Percentiles rank a stretch among this genome's conserved stretches.
Conservation (phyloP, 2,329 filamentous ascomycete species). For the Chaetomium olivaceum region DNA sequence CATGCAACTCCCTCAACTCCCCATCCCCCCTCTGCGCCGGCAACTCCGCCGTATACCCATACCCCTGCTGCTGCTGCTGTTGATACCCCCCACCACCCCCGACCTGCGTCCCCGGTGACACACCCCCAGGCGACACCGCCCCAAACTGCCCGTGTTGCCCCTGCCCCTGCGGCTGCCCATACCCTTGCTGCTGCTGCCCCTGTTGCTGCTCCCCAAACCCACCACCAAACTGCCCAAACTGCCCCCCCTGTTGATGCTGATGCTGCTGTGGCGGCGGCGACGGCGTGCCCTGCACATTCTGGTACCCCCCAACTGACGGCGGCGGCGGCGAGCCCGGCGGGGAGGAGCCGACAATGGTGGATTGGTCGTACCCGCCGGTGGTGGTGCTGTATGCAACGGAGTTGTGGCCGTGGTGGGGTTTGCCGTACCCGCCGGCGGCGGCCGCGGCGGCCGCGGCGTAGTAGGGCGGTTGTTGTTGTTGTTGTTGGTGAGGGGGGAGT, state of each 20-base stretch:
- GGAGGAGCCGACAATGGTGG: background rate
- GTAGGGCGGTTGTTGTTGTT: constrained; percentile 13
- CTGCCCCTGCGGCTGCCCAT: background rate
- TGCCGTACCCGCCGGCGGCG: constrained; percentile 11
- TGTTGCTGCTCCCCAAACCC: constrained; percentile 9
- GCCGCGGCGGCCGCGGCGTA: constrained; percentile 8
- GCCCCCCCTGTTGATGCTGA: constrained; percentile 9
- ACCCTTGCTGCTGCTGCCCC: constrained; percentile 10
- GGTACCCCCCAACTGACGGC: constrained; percentile 2
- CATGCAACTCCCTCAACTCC: constrained; percentile 38
- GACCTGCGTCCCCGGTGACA: background rate
- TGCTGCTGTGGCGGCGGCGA: constrained; percentile 6
- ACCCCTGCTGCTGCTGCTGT: constrained; percentile 2
- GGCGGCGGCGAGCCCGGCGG: constrained; percentile 18
- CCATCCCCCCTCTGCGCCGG: constrained; percentile 36
- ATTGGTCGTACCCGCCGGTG: constrained; percentile 11
- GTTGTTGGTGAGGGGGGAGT: background rate
- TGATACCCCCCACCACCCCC: no score
- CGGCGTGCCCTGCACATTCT: constrained; percentile 4
- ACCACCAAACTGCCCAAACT: constrained; percentile 17
- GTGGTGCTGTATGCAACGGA: constrained; percentile 7
- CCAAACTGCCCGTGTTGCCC: background rate
- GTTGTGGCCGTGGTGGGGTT: constrained; percentile 6
- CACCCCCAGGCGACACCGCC: constrained; percentile 1
- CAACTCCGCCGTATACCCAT: constrained; percentile 36